Evolutionary conservation across 345 rosid species (phyloP).

Genomic region (Aquilaria yunnanensis): DNA sequence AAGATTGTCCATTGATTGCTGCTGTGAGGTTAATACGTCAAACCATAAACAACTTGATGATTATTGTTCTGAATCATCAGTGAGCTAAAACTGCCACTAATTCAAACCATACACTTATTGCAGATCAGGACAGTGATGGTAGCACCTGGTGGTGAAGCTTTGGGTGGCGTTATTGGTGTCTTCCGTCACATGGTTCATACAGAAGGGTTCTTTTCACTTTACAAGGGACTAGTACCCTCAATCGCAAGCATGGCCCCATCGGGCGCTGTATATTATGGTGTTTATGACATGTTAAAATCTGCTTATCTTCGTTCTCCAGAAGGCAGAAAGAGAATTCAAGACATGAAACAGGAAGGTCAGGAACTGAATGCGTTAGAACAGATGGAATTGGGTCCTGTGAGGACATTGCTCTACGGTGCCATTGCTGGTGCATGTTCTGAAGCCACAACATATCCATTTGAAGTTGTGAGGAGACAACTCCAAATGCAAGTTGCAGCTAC

Average conservation of each 20-base stretch:
- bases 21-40: not conserved
- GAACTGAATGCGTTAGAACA: constrained; percentile 69
- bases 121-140: constrained; percentile 80
- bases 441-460: constrained; percentile 92
- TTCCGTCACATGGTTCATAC: constrained; percentile 69
- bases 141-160: constrained; percentile 92
- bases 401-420: constrained; percentile 86
- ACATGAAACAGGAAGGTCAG: constrained; percentile 56
- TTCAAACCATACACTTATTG: constrained; percentile 2
- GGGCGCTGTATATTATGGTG: constrained; percentile 91
- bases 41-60: not conserved
- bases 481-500: constrained; percentile 73
- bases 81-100: not conserved
- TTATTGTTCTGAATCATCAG: not conserved
- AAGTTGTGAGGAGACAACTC: constrained; percentile 88
- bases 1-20: not conserved
- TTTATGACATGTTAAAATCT: constrained; percentile 78
- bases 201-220: constrained; percentile 87
- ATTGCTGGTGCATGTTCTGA: constrained; percentile 86
- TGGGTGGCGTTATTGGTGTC: constrained; percentile 75
- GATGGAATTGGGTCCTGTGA: constrained; percentile 69
- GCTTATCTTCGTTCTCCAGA: constrained; percentile 76
- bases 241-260: constrained; percentile 85
- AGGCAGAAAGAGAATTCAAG: constrained; percentile 58
- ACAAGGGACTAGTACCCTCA: constrained; percentile 82